Evolutionary conservation across 2,329 filamentous ascomycete genomes (phyloP).

Genomic region (Arthrobotrys megalospora): DNA sequence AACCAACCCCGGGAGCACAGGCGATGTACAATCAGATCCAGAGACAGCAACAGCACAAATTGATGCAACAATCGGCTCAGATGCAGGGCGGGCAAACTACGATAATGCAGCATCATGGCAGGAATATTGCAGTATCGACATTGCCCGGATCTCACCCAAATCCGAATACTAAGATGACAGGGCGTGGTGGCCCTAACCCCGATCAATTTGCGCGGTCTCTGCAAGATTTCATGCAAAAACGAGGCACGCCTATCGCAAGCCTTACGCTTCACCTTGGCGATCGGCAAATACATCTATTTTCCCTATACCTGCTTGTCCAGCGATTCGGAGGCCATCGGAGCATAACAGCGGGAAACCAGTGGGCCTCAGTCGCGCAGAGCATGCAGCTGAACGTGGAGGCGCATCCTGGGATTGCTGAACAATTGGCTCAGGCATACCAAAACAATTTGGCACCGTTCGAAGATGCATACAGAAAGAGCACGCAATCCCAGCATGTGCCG

Average conservation of each 20-base stretch:
- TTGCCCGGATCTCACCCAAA: slow-evolving; percentile 71
- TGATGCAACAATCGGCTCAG: slow-evolving; percentile 69
- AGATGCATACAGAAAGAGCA: slow-evolving; percentile 62
- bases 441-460: slow-evolving; percentile 59
- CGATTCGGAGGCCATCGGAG: slow-evolving; percentile 83
- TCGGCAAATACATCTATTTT: slow-evolving; percentile 80
- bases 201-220: slow-evolving; percentile 84
- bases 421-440: slow-evolving; percentile 70
- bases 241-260: slow-evolving; percentile 80
- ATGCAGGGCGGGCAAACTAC: slow-evolving; percentile 67
- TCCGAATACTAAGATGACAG: slow-evolving; percentile 65
- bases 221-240: slow-evolving; percentile 81
- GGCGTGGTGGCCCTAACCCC: slow-evolving; percentile 68
- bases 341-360: slow-evolving; percentile 79
- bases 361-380: slow-evolving; percentile 79
- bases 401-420: slow-evolving; percentile 76
- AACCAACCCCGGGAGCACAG: slow-evolving; percentile 70
- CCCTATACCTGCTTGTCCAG: slow-evolving; percentile 82
- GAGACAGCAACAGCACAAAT: slow-evolving; percentile 69
- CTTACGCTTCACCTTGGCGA: slow-evolving; percentile 79
- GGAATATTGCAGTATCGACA: slow-evolving; percentile 73
- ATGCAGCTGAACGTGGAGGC: slow-evolving; percentile 76
- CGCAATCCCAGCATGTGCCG: slow-evolving; percentile 61
- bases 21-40: slow-evolving; percentile 67
- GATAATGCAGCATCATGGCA: slow-evolving; percentile 68